These are phyloP conservation scores for Orbilia oligospora DNA, from an alignment of 2,329 filamentous ascomycete genomes.

Conservation along the genomic window DNA sequence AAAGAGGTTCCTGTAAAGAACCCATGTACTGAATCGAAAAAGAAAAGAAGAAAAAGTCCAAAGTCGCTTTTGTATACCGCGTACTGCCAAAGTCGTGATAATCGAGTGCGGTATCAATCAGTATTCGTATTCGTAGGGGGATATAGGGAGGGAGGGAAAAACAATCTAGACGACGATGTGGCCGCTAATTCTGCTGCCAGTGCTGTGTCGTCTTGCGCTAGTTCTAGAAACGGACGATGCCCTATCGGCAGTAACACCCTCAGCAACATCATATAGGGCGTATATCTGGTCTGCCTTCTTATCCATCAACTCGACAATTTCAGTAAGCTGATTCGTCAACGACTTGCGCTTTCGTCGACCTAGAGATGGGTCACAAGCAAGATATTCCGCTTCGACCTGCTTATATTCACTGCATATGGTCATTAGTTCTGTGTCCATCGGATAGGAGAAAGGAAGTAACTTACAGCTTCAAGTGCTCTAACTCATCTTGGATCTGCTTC, in stretches of 20 bases:
- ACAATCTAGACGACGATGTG: conserved; percentile 43
- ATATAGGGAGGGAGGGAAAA: neutral
- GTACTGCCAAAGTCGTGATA: conserved; percentile 23
- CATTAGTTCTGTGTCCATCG: conserved; percentile 27
- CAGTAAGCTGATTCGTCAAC: conserved; percentile 63
- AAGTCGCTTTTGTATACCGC: conserved; percentile 36
- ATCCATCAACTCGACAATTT: conserved; percentile 64
- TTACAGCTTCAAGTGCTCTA: conserved; percentile 64
- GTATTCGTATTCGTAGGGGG: conserved; percentile 13
- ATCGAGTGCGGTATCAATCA: conserved; percentile 9
- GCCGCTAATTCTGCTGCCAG: conserved; percentile 15
- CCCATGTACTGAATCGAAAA: conserved; percentile 14
- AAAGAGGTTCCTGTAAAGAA: neutral
- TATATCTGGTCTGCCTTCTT: conserved; percentile 64
- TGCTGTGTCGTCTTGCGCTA: conserved; percentile 30
- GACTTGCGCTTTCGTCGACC: conserved; percentile 63
- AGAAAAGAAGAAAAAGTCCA: neutral
- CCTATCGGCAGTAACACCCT: conserved; percentile 43
- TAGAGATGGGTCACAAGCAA: conserved; percentile 63
- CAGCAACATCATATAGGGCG: conserved; percentile 64
- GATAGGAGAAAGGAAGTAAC: neutral
- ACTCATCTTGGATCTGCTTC: conserved; percentile 64
- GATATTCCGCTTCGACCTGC: conserved; percentile 63
- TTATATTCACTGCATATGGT: conserved; percentile 61
- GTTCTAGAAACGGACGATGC: conserved; percentile 25